Percentiles rank a stretch among this genome's conserved stretches.
Evolutionary conservation across 441 rosid genomes (phyloP).

Genomic region (Melastoma candidum): DNA sequence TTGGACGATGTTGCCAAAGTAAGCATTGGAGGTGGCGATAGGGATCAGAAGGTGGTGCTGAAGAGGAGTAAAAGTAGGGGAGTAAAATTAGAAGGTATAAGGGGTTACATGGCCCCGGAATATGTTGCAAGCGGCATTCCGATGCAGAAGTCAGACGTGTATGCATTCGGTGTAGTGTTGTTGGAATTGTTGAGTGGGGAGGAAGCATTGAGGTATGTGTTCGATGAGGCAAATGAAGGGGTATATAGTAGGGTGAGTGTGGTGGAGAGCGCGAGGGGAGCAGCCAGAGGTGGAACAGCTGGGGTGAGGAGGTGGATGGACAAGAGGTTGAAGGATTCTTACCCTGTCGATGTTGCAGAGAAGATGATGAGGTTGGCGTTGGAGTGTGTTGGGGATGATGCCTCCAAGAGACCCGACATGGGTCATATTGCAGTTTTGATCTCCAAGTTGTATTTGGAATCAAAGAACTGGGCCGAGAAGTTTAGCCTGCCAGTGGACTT

Average conservation of each 20-base stretch:
- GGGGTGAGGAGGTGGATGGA: slow-evolving; percentile 19
- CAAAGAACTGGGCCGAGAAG: too few species aligned
- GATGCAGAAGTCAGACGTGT: slow-evolving; percentile 15
- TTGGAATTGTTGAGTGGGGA: slow-evolving; percentile 18
- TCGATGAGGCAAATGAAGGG: slow-evolving; percentile 7
- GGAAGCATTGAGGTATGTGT: slow-evolving; percentile 10
- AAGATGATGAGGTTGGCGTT: slow-evolving; percentile 16
- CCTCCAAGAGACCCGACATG: too few species aligned
- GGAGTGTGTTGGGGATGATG: neutral
- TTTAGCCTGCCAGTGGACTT: too few species aligned
- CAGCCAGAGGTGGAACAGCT: slow-evolving; percentile 5
- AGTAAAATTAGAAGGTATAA: slow-evolving; percentile 14
- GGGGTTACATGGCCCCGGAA: slow-evolving; percentile 21
- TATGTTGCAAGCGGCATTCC: slow-evolving; percentile 10
- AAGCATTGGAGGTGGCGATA: neutral
- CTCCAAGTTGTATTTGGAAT: too few species aligned
- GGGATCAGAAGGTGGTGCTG: neutral
- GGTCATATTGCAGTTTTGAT: too few species aligned
- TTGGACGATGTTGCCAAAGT: too few species aligned
- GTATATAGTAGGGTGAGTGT: slow-evolving; percentile 7
- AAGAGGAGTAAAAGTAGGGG: slow-evolving; percentile 9
- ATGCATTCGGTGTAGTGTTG: slow-evolving; percentile 18
- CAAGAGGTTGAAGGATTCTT: slow-evolving; percentile 17
- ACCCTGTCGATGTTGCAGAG: slow-evolving; percentile 16
- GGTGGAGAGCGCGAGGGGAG: slow-evolving; percentile 14